Evolutionary conservation across 2,329 filamentous ascomycete species (phyloP).

Genomic region (Trichoderma sp.): DNA sequence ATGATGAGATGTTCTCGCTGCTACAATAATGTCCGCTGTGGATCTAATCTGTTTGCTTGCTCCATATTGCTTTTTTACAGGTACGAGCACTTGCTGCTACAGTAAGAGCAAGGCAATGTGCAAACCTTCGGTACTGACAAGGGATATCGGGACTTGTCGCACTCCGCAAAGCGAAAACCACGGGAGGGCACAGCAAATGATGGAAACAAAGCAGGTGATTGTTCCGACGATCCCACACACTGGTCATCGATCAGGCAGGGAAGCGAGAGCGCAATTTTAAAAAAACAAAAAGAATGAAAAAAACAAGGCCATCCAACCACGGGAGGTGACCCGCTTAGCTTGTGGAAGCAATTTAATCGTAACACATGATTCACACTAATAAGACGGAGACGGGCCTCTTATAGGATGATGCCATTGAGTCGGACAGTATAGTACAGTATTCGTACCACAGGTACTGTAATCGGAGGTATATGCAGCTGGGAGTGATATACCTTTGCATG

Average conservation of each 20-base stretch:
- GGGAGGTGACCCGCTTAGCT: slow-evolving; percentile 1
- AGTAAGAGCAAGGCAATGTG: neutral
- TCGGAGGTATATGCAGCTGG: neutral
- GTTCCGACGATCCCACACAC: slow-evolving; percentile 4
- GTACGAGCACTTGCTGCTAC: neutral
- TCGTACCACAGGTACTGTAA: neutral
- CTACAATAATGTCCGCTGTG: neutral
- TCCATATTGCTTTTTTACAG: neutral
- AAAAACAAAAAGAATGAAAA: neutral
- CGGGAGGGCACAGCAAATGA: neutral
- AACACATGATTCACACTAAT: slow-evolving; percentile 12
- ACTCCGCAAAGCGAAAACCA: neutral
- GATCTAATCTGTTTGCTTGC: neutral
- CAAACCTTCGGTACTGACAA: too few relatives aligned
- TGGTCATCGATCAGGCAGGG: neutral
- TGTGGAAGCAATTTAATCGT: slow-evolving; percentile 13
- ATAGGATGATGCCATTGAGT: neutral
- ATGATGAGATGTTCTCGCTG: neutral
- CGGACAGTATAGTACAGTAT: neutral
- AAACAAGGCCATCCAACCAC: neutral
- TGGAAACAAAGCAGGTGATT: neutral
- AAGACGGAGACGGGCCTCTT: neutral
- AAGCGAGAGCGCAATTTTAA: slow-evolving; percentile 2
- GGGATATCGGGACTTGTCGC: neutral
- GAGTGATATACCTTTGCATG: neutral